Evolutionary conservation across 805 yeast genomes (phyloP).

Genomic region (Candida arabinofermentans): DNA sequence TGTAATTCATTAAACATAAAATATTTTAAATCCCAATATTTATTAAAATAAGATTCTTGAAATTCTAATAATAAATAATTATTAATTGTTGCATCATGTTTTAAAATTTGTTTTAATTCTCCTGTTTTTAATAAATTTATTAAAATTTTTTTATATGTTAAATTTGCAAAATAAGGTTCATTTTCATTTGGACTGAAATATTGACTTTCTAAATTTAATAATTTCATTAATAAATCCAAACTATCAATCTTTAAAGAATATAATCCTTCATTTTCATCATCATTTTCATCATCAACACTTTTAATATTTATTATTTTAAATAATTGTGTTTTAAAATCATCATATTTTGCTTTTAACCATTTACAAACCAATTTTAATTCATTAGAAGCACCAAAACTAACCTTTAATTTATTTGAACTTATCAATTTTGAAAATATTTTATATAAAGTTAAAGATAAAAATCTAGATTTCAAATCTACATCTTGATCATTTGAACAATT

Average conservation of each 20-base stretch:
- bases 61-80: slow-evolving; percentile 44
- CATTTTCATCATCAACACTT: slow-evolving; percentile 33
- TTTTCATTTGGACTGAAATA: slow-evolving; percentile 45
- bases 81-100: slow-evolving; percentile 44
- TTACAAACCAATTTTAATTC: slow-evolving; percentile 49
- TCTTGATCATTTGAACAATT: slow-evolving; percentile 20
- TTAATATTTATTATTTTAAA: slow-evolving; percentile 36
- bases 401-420: slow-evolving; percentile 37
- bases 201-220: slow-evolving; percentile 52
- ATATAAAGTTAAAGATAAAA: slow-evolving; percentile 38
- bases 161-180: slow-evolving; percentile 62
- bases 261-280: slow-evolving; percentile 31
- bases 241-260: slow-evolving; percentile 49
- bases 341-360: slow-evolving; percentile 63
- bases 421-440: slow-evolving; percentile 47
- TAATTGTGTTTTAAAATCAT: slow-evolving; percentile 44
- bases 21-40: slow-evolving; percentile 74
- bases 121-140: slow-evolving; percentile 29
- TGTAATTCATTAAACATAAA: slow-evolving; percentile 56
- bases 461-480: slow-evolving; percentile 29
- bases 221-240: slow-evolving; percentile 51
- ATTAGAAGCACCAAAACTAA: slow-evolving; percentile 30
- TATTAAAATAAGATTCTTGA: slow-evolving; percentile 45
- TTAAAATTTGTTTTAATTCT: slow-evolving; percentile 34
- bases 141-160: slow-evolving; percentile 42